Conservation (phyloP, 305 asterid species). For the Rubia balearica region DNA sequence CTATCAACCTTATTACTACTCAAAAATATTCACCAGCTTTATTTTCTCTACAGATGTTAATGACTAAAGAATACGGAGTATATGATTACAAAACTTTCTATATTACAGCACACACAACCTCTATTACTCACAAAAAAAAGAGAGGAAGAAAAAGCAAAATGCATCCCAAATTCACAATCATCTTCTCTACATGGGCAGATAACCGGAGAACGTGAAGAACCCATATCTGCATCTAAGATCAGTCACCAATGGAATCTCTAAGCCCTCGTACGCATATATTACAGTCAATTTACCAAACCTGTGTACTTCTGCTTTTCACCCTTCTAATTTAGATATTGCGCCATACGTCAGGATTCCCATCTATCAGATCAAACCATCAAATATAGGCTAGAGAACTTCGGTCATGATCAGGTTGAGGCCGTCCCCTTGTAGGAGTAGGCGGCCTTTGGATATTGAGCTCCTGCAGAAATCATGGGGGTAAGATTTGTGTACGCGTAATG, state of each 20-base stretch:
- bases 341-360: not conserved
- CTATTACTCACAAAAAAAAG: slow-evolving; percentile 2
- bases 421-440: slow-evolving; percentile 96
- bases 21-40: not conserved
- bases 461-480: slow-evolving; percentile 24
- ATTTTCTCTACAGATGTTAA: slow-evolving; percentile 8
- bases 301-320: not conserved
- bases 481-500: not conserved
- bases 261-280: not conserved
- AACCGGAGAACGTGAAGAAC: not conserved
- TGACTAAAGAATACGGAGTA: not conserved
- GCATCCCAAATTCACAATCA: slow-evolving; percentile 7
- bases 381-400: slow-evolving; percentile 89
- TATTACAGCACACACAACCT: slow-evolving; percentile 15
- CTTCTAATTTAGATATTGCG: not conserved
- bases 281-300: not conserved
- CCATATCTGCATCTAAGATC: not conserved
- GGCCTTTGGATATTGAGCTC: slow-evolving; percentile 98
- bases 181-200: not conserved
- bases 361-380: slow-evolving; percentile 20
- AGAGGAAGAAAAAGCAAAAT: not conserved
- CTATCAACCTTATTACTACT: not conserved
- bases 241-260: not conserved
- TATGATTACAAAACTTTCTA: slow-evolving; percentile 14
- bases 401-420: slow-evolving; percentile 97